Evolutionary conservation across 805 yeast genomes (phyloP), one percentile per base, ranked within the genome.

Genomic region (Wilhelminamyces savonicus): DNA sequence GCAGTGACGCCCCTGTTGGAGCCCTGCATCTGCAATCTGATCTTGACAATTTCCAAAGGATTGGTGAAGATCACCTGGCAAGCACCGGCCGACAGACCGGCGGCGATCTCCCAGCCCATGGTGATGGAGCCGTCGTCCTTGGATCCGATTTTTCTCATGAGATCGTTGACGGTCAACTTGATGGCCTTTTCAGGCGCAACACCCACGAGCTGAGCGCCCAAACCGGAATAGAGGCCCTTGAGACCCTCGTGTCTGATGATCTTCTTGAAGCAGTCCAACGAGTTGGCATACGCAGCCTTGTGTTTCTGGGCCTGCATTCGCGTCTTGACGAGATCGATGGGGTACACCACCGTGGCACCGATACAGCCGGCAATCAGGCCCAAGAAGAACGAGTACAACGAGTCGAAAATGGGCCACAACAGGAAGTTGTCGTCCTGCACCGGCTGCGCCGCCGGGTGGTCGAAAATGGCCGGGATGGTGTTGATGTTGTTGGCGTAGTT

Each of bases 131-230:
- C 69, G 17, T 42, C 39, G n/a, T 52, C 59, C 13, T 54, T 52
- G 21, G 84, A 70, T 39, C 90, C 78, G 31, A 75, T 67, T 17
- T 78, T 78, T 47, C 97, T 74, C 34, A 87, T 78, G 33, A 83
- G 63, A 54, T 90, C 98, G 59, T 90, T 90, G 23, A 90, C 94
- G 0, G 97, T 88, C 42, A 90, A 74, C 61, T 90, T 90, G 49
- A 90, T 90, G 25, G 97, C 97, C 66, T 90, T 90, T 56, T 90
- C 98, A 2, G 98, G 98, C 0, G 97, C 97, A 29, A 90, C 97
- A 43, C 98, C 98, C 28, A 92, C 76, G 48, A 90, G 66, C 59
- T 92, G 97, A 12, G 97, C 97, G 7, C 85, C 83, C 29, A 90
- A 66, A 31, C 98, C 98, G 4, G 95, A 81, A 58, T 90, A 90